These are phyloP conservation scores for Citrullus amarus DNA, from an alignment of 306 rosid genomes.

Conservation along the genomic window DNA sequence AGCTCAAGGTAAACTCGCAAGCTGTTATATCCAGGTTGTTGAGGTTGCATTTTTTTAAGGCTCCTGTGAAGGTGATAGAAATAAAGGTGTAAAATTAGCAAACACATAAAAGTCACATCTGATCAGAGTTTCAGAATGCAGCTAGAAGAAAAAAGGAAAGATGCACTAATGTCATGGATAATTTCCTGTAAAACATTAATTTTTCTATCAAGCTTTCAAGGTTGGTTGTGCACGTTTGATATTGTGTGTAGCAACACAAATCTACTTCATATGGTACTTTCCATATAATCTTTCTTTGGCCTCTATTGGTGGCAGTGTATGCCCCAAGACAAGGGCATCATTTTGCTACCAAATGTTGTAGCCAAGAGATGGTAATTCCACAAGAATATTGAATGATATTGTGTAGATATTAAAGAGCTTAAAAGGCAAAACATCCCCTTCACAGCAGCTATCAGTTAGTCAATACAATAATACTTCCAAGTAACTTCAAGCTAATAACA, in stretches of 20 bases:
- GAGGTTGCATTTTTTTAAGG: conserved; percentile 98
- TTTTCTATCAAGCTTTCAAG: not conserved
- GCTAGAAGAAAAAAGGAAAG: not conserved
- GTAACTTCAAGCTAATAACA: not conserved
- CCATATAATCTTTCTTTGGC: not conserved
- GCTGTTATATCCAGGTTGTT: conserved; percentile 93
- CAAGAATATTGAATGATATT: not conserved
- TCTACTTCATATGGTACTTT: not conserved
- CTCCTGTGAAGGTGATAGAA: conserved; percentile 44
- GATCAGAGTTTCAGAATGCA: not conserved
- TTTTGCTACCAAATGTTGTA: not conserved
- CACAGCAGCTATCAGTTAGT: not conserved
- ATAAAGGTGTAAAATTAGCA: not conserved
- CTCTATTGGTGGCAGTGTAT: not conserved
- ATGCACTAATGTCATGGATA: not conserved
- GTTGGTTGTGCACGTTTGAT: not conserved
- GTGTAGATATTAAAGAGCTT: not conserved
- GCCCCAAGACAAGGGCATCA: not conserved
- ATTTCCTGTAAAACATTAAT: not conserved
- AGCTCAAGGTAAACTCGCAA: conserved; percentile 90
- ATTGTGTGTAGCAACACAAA: not conserved
- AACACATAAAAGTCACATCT: not conserved
- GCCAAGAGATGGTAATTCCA: not conserved
- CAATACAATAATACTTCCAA: not conserved
- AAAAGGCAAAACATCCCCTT: not conserved